Conservation (phyloP, 164 flowering plant genomes). For the Dillenia suffruticosa region DNA sequence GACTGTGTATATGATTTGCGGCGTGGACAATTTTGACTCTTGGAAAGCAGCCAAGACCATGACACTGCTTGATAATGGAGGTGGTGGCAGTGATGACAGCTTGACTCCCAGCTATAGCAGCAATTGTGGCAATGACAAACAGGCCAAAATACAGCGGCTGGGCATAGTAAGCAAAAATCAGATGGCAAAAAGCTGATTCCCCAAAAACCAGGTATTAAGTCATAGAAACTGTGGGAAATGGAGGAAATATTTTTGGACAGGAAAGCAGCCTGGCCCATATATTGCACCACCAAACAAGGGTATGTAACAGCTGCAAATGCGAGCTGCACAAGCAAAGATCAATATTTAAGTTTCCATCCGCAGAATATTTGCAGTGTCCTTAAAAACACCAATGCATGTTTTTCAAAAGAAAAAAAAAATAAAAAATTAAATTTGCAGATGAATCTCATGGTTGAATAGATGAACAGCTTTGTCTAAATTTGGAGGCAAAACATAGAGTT, state of each 20-base stretch:
- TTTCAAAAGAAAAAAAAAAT: no score
- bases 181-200: no score
- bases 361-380: no score
- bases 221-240: slow-evolving; percentile 18
- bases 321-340: slow-evolving; percentile 16
- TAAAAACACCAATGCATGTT: no score
- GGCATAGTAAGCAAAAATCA: no score
- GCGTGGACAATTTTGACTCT: slow-evolving; percentile 16
- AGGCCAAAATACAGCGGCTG: slow-evolving; percentile 6
- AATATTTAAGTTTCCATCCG: no score
- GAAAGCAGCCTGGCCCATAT: slow-evolving; percentile 34
- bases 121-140: slow-evolving; percentile 10
- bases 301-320: slow-evolving; percentile 18
- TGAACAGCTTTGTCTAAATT: no score
- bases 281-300: slow-evolving; percentile 26
- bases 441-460: no score
- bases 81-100: slow-evolving; percentile 10
- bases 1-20: slow-evolving; percentile 2
- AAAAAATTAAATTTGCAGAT: no score
- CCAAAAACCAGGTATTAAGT: slow-evolving; percentile 18
- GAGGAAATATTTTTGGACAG: slow-evolving; percentile 13
- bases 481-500: no score
- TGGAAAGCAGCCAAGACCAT: slow-evolving; percentile 14
- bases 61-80: slow-evolving; percentile 10
- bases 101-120: slow-evolving; percentile 18